These are phyloP conservation scores for Cyberlindnera mycetangii DNA, from an alignment of 805 yeast species.

Conservation along the genomic window DNA sequence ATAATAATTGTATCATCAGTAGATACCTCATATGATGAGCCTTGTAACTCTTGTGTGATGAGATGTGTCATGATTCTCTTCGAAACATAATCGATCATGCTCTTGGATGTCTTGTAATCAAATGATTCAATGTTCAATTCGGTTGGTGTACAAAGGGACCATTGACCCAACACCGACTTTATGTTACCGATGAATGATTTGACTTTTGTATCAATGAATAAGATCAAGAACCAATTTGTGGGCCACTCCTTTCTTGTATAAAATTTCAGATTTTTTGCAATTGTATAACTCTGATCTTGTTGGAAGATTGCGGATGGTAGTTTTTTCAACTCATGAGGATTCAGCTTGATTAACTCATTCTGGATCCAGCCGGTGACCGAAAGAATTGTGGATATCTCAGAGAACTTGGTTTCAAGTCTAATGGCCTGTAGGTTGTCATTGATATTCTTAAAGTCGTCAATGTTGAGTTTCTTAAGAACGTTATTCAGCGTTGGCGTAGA, in stretches of 20 bases:
- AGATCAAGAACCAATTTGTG: constrained; percentile 36
- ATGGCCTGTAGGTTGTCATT: constrained; percentile 22
- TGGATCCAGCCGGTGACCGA: constrained; percentile 67
- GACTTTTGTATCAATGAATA: constrained; percentile 29
- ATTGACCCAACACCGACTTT: constrained; percentile 15
- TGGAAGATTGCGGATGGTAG: constrained; percentile 14
- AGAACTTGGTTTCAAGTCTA: constrained; percentile 22
- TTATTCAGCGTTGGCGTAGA: constrained; percentile 35
- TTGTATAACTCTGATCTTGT: constrained; percentile 1
- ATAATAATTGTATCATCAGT: constrained; percentile 27
- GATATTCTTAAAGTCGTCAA: constrained; percentile 27
- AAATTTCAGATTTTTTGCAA: constrained; percentile 30
- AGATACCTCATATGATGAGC: constrained; percentile 6
- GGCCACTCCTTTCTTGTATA: constrained; percentile 37
- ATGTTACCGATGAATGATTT: constrained; percentile 36
- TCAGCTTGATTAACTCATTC: constrained; percentile 51
- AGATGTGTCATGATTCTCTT: constrained; percentile 22
- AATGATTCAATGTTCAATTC: constrained; percentile 17
- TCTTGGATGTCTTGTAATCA: constrained; percentile 26
- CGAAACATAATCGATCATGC: constrained; percentile 13
- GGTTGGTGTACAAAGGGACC: constrained; percentile 8
- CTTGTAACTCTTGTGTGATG: constrained; percentile 16
- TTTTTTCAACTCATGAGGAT: constrained; percentile 43
- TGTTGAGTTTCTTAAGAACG: constrained; percentile 24
- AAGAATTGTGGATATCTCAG: constrained; percentile 54